Evolutionary conservation across 75 land plant species (phyloP).

Genomic region (Cupressus sempervirens): DNA sequence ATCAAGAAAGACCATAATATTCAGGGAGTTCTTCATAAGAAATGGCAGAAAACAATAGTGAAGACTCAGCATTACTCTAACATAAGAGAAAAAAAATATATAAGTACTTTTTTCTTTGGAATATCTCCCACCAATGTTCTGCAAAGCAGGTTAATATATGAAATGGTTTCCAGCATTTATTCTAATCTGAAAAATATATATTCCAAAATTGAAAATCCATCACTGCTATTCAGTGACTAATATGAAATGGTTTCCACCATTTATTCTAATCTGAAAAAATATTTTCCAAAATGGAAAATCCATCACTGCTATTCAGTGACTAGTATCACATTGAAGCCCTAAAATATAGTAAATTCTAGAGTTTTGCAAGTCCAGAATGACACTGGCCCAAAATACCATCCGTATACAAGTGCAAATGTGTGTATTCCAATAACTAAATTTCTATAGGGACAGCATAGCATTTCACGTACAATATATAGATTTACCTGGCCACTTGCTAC

Average conservation of each 20-base stretch:
- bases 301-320: neutral
- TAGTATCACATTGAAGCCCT: neutral
- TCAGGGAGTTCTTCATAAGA: neutral
- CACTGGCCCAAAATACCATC: neutral
- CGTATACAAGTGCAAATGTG: neutral
- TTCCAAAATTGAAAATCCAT: neutral
- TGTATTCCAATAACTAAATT: neutral
- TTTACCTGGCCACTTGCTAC: conserved; percentile 1
- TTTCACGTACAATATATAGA: neutral
- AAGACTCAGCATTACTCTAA: too few relatives aligned
- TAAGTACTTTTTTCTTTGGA: too few relatives aligned
- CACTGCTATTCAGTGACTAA: neutral
- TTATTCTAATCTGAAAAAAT: neutral
- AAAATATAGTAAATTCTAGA: neutral
- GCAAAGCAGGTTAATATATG: too few relatives aligned
- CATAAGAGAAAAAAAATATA: too few relatives aligned
- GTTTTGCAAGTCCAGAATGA: neutral
- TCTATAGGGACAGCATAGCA: neutral
- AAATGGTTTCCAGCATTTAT: neutral
- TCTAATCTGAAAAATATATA: neutral
- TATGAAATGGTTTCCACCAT: neutral
- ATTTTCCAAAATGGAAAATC: neutral
- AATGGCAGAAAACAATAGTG: neutral
- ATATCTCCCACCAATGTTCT: too few relatives aligned
- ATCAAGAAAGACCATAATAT: neutral